Base-by-base conservation (phyloP, 805 yeast genomes). In the Candida methanosorbosa region DNA sequence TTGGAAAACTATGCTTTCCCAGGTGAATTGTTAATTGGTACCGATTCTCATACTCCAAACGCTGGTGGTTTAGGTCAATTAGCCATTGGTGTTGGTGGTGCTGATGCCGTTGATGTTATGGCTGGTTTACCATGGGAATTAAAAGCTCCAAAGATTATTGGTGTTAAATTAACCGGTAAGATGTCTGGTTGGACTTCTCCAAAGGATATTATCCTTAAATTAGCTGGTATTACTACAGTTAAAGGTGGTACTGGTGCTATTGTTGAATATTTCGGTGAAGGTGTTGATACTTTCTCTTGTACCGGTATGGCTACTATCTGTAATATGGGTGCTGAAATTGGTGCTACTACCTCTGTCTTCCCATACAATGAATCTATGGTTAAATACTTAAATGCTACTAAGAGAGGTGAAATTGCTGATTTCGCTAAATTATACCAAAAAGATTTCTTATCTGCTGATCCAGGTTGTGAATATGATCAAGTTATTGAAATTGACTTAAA, bases 221-320 rank as follows among this genome's bases (percentile, higher is more conserved):
- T 92, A 49, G 97, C 97, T 29, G 98, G 98, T 55, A 58, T 78
- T 36, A 70, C 88, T 38, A 87, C 97, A 33, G 98, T 92, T 40
- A 81, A 92, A 65, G 98, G 98, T 61, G 98, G 98, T 61, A 92
- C 98, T 36, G 97, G 97, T 44, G 78, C 70, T 59, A 87, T 92
- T 53, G 88, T 92, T 34, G 98, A 92, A 67, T 92, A 92, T 68
- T 90, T 85, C 55, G 98, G 98, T 56, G 86, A 79, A 36, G 98
- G 98, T 66, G 94, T 87, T 30, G 68, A 79, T 42, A 67, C 81
- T 36, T 74, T 92, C 52, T 81, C 94, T 18, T 86, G 95, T 68
- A 92, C 98, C 24, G 98, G 98, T 68, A 92, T 92, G 98, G 98
- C 95, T 42, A 92, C 98, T 41, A 90, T 92, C 60, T 90, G 97